A percentile compares a stretch with the other conserved stretches of the same genome.
Conservation (phyloP, 306 rosid genomes). For the Neltuma alba region DNA sequence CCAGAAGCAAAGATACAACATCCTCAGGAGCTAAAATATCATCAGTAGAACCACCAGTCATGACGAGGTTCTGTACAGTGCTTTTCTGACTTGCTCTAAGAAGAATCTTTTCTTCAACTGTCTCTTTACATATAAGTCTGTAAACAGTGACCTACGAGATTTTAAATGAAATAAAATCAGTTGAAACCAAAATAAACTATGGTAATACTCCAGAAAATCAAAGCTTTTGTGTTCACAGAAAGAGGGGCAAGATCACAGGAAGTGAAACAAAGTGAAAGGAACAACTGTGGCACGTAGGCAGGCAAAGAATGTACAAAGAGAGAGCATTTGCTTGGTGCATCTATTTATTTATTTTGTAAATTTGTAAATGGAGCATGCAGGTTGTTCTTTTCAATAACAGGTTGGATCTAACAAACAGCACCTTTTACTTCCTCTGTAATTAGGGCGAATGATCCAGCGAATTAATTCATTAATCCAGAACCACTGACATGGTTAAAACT, state of each 20-base stretch:
- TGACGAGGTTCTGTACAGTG: slow-evolving; percentile 98
- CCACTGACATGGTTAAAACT: not conserved
- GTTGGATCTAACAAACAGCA: not conserved
- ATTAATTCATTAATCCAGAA: not conserved
- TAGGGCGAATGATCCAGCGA: not conserved
- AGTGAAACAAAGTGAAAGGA: slow-evolving; percentile 13
- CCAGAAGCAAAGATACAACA: slow-evolving; percentile 92
- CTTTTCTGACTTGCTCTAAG: slow-evolving; percentile 96
- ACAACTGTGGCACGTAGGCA: slow-evolving; percentile 20
- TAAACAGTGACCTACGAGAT: slow-evolving; percentile 84
- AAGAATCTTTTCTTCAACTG: slow-evolving; percentile 98
- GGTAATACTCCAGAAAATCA: slow-evolving; percentile 3
- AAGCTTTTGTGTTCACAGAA: slow-evolving; percentile 25
- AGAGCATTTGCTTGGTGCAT: not conserved
- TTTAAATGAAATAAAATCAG: slow-evolving; percentile 30
- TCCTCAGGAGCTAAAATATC: slow-evolving; percentile 98
- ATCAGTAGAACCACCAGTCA: slow-evolving; percentile 98
- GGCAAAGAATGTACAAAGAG: slow-evolving; percentile 4
- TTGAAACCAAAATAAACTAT: slow-evolving; percentile 2
- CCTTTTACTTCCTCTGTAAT: not conserved
- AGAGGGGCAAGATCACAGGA: slow-evolving; percentile 27
- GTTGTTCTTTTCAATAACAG: not conserved
- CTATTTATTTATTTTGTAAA: not conserved
- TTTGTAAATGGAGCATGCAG: not conserved
- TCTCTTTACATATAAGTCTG: slow-evolving; percentile 96